These are phyloP conservation scores for Rhododendron vialii DNA, from an alignment of 148 eudicot species.

Conservation along the genomic window DNA sequence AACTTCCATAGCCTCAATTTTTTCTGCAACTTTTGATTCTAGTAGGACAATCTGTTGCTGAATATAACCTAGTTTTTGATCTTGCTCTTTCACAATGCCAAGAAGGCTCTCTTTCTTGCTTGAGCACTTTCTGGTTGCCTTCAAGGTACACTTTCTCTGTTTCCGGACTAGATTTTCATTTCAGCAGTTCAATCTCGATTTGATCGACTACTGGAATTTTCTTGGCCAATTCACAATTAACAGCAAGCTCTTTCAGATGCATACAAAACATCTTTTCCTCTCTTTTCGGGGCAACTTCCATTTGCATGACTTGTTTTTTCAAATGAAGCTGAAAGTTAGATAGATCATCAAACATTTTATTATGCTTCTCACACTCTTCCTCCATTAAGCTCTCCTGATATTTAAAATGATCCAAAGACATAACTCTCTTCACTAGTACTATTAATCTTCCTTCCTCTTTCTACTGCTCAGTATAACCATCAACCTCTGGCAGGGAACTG, in stretches of 20 bases:
- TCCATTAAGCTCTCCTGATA: constrained; percentile 29
- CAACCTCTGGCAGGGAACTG: constrained; percentile 13
- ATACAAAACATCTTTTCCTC: constrained; percentile 10
- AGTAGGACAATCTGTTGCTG: constrained; percentile 30
- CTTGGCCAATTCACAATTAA: no score
- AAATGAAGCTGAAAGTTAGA: constrained; percentile 29
- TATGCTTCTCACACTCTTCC: constrained; percentile 30
- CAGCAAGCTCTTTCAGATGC: background rate
- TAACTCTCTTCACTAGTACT: no score
- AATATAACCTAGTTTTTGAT: constrained; percentile 25
- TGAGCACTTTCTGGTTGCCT: constrained; percentile 33
- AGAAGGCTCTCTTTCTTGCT: constrained; percentile 38
- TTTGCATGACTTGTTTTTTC: constrained; percentile 40
- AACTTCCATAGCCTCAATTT: constrained; percentile 28
- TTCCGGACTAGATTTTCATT: constrained; percentile 17
- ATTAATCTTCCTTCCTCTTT: background rate
- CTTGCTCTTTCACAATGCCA: constrained; percentile 31
- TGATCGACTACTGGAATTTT: no score
- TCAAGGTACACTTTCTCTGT: constrained; percentile 33
- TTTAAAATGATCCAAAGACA: constrained; percentile 18
- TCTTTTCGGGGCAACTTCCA: constrained; percentile 42
- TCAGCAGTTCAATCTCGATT: no score
- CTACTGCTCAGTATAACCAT: background rate
- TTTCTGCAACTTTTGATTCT: constrained; percentile 21
- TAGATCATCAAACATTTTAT: constrained; percentile 46